These are phyloP conservation scores for Chaetomium globosum DNA, from an alignment of 2,329 filamentous ascomycete genomes.

Conservation along the genomic window DNA sequence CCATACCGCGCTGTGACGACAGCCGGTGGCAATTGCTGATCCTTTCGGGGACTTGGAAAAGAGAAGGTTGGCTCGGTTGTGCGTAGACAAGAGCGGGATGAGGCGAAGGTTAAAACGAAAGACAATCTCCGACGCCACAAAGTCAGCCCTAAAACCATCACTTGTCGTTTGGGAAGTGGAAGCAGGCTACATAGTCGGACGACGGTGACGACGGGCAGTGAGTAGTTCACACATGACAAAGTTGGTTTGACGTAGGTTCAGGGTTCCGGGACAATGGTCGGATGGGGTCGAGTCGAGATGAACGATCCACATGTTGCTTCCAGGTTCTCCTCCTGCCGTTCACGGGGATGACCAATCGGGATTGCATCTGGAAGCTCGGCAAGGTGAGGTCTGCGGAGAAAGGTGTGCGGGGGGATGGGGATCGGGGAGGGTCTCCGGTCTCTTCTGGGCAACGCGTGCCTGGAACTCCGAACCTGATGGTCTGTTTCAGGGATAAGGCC, in stretches of 20 bases:
- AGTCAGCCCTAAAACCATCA: not conserved
- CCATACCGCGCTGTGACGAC: not conserved
- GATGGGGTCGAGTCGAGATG: slow-evolving; percentile 18
- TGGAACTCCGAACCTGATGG: not conserved
- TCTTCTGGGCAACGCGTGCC: slow-evolving; percentile 9
- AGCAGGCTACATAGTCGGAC: not conserved
- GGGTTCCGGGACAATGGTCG: slow-evolving; percentile 19
- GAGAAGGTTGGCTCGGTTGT: not conserved
- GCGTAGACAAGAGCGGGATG: not conserved
- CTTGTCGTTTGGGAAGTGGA: slow-evolving; percentile 4
- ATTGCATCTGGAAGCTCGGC: not conserved
- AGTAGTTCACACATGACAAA: not conserved
- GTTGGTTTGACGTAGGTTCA: slow-evolving; percentile 7
- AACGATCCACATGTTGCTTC: slow-evolving; percentile 19
- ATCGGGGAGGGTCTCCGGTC: slow-evolving; percentile 14
- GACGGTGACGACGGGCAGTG: not conserved
- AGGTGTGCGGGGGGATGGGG: slow-evolving; percentile 14
- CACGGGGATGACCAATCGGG: slow-evolving; percentile 13
- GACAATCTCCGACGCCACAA: slow-evolving; percentile 7
- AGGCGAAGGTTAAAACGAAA: slow-evolving; percentile 5
- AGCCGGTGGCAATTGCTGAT: slow-evolving; percentile 5
- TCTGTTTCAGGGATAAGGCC: not conserved
- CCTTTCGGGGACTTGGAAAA: not conserved
- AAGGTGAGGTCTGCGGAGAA: slow-evolving; percentile 21
- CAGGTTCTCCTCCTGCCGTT: slow-evolving; percentile 18